Evolutionary conservation across 495 filamentous ascomycete genomes (phyloP).

Genomic region (Aspergillus leporis): DNA sequence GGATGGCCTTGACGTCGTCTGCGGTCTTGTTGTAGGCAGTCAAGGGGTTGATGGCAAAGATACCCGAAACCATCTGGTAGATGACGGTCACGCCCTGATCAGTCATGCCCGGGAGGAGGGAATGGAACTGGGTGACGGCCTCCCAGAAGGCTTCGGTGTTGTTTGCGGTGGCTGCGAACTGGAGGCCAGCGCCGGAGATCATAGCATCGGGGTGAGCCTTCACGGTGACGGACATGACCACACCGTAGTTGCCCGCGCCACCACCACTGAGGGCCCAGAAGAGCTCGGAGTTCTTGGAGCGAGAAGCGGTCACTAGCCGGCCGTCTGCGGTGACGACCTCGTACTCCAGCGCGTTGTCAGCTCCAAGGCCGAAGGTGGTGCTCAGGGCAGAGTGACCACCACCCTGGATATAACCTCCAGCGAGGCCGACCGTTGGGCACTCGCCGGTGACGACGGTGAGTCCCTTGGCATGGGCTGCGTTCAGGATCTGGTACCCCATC

Average conservation of each 20-base stretch:
- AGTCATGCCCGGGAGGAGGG: conserved; percentile 45
- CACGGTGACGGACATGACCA: conserved; percentile 56
- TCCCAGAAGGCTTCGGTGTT: conserved; percentile 45
- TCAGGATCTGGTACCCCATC: conserved; percentile 49
- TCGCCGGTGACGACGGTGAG: conserved; percentile 37
- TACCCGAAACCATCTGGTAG: conserved; percentile 47
- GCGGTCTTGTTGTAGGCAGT: conserved; percentile 38
- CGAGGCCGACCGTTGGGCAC: conserved; percentile 44
- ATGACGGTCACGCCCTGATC: conserved; percentile 50
- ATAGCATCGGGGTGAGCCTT: conserved; percentile 44
- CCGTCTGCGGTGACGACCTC: conserved; percentile 61
- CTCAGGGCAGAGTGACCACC: conserved; percentile 62
- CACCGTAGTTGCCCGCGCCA: conserved; percentile 63
- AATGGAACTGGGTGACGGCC: conserved; percentile 45
- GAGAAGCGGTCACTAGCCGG: conserved; percentile 52
- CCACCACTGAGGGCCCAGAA: conserved; percentile 72
- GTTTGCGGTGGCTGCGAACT: conserved; percentile 28
- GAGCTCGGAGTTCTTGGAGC: conserved; percentile 55
- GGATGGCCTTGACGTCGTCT: conserved; percentile 28
- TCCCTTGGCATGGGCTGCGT: conserved; percentile 37
- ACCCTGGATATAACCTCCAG: conserved; percentile 61
- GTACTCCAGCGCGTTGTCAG: conserved; percentile 63
- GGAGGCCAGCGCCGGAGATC: conserved; percentile 29
- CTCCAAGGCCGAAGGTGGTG: conserved; percentile 57
- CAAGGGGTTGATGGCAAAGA: conserved; percentile 48